These are phyloP conservation scores for Leccinellum luteum DNA, from an alignment of 768 basidiomycete genomes.

Conservation along the genomic window DNA sequence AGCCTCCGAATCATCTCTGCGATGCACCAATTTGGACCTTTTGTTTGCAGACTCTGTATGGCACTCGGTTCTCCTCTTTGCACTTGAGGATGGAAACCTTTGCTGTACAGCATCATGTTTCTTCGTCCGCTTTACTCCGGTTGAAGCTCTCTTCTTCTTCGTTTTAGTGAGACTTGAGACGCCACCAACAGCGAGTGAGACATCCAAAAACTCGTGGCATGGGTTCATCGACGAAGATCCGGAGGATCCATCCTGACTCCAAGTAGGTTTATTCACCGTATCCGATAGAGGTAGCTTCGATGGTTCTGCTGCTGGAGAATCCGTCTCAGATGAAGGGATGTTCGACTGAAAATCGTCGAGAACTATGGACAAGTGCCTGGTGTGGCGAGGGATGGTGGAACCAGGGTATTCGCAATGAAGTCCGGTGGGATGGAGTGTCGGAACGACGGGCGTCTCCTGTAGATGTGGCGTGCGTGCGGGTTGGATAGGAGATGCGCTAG, in stretches of 20 bases:
- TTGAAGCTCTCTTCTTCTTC: conserved; percentile 11
- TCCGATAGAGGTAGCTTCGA: conserved; percentile 21
- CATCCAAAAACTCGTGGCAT: background rate
- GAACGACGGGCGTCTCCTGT: background rate
- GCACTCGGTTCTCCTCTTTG: conserved; percentile 5
- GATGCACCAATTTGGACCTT: conserved; percentile 15
- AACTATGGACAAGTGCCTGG: background rate
- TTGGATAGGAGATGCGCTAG: conserved; percentile 13
- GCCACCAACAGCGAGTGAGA: background rate
- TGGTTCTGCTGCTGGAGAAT: conserved; percentile 19
- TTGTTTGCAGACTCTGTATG: conserved; percentile 18
- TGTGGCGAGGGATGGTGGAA: background rate
- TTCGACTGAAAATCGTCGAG: conserved; percentile 2
- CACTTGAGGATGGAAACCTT: background rate
- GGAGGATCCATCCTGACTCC: background rate
- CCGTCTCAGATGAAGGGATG: conserved; percentile 17
- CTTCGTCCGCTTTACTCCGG: conserved; percentile 1
- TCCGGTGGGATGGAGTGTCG: background rate
- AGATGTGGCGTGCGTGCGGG: background rate
- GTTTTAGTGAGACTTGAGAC: background rate
- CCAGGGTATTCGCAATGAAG: background rate
- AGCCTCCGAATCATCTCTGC: background rate
- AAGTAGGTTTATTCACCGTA: conserved; percentile 15
- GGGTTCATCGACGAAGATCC: conserved; percentile 2
- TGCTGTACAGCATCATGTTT: conserved; percentile 6